Conservation (phyloP, 208 protist species). For the Wallacemonas sp. region DNA sequence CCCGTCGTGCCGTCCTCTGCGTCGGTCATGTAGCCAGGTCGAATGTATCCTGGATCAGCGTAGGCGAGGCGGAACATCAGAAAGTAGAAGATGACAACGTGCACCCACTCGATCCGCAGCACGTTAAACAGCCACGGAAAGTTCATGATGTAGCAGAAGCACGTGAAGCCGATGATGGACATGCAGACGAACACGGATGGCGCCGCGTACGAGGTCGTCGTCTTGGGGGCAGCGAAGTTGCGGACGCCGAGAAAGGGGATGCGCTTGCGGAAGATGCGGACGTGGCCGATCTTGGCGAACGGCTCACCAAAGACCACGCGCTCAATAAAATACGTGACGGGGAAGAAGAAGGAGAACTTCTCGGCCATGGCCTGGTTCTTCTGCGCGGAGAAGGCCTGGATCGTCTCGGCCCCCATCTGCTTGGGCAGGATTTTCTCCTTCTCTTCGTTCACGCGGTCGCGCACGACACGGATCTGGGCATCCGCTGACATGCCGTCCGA, state of each 20-base stretch:
- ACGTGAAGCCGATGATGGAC: constrained; percentile 32
- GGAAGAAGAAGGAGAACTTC: constrained; percentile 70
- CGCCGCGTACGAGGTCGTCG: constrained; percentile 70
- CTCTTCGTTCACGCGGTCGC: constrained; percentile 45
- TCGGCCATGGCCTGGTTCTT: constrained; percentile 57
- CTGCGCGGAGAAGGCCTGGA: constrained; percentile 66
- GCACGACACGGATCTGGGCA: constrained; percentile 54
- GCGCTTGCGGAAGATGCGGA: constrained; percentile 76
- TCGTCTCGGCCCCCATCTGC: constrained; percentile 62
- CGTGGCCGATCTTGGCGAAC: constrained; percentile 60
- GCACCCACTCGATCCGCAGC: constrained; percentile 28
- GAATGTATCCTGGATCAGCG: constrained; percentile 80
- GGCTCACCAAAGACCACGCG: constrained; percentile 76
- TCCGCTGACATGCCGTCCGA: constrained; percentile 51
- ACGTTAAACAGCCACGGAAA: constrained; percentile 40
- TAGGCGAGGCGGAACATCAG: constrained; percentile 57
- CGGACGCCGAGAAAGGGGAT: constrained; percentile 61
- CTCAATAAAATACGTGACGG: constrained; percentile 68
- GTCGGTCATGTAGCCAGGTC: constrained; percentile 61
- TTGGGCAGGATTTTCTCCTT: constrained; percentile 58
- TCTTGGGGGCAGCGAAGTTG: constrained; percentile 67
- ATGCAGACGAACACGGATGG: constrained; percentile 34
- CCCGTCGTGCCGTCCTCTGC: neutral
- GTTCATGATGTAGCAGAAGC: constrained; percentile 32
- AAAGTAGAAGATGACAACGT: constrained; percentile 46